These are phyloP conservation scores for Trifolium dubium DNA, from an alignment of 306 rosid species.

Conservation along the genomic window DNA sequence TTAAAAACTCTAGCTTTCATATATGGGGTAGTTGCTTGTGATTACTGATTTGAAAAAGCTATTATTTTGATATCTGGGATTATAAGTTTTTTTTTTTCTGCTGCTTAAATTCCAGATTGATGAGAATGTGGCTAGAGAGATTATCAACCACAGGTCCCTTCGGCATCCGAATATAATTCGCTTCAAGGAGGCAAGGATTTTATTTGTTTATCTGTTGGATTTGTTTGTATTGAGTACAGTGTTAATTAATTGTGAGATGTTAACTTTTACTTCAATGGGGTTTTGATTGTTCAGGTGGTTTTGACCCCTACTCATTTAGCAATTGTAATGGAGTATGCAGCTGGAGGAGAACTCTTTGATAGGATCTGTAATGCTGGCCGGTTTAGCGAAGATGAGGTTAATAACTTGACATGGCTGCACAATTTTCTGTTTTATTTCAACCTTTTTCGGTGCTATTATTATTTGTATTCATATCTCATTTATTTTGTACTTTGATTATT, in stretches of 20 bases:
- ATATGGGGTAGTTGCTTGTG: not conserved
- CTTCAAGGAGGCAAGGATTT: constrained; percentile 69
- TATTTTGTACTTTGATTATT: constrained; percentile 28
- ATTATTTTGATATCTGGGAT: constrained; percentile 23
- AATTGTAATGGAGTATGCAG: constrained; percentile 80
- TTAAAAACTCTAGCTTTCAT: not conserved
- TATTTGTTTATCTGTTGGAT: constrained; percentile 29
- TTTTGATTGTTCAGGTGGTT: constrained; percentile 57
- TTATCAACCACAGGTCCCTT: constrained; percentile 80
- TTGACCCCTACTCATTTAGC: constrained; percentile 76
- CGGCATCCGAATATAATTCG: constrained; percentile 80
- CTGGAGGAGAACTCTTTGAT: constrained; percentile 81
- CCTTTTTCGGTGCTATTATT: constrained; percentile 6
- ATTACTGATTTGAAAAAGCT: not conserved
- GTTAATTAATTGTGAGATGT: not conserved
- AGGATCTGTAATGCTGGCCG: constrained; percentile 79
- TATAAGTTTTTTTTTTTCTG: not conserved
- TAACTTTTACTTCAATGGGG: constrained; percentile 1
- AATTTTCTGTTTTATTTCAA: constrained; percentile 20
- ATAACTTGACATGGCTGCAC: constrained; percentile 21
- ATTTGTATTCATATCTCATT: constrained; percentile 16
- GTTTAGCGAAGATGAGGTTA: constrained; percentile 81
- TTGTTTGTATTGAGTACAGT: not conserved
- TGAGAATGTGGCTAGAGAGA: constrained; percentile 82
- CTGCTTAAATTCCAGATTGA: constrained; percentile 54